phyloP scores from a whole-genome alignment of 148 eudicot genomes.

The Spergularia marina region DNA sequence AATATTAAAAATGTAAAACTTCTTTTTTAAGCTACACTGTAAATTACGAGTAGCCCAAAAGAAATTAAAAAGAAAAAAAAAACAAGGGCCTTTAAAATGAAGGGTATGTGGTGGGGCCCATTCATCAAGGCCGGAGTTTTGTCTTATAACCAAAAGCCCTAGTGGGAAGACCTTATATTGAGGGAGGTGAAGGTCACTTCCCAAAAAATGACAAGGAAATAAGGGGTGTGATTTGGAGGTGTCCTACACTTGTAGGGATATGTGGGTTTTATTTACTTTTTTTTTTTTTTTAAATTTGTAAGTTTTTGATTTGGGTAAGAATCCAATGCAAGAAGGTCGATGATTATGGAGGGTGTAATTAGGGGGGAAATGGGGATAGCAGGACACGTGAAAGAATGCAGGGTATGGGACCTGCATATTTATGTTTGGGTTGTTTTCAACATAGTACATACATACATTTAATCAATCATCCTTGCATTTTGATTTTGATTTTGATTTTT shows the following conservation, averaged over 20 bases:
- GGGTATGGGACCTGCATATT: constrained; percentile 52
- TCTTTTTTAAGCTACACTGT: constrained; percentile 13
- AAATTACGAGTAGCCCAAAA: background rate
- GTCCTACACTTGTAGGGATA: constrained; percentile 35
- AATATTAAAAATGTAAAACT: background rate
- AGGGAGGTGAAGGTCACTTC: constrained; percentile 35
- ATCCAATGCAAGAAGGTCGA: constrained; percentile 21
- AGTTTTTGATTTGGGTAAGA: constrained; percentile 5
- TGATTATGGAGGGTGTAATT: constrained; percentile 38
- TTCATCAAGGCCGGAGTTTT: constrained; percentile 45
- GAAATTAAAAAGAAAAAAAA: background rate
- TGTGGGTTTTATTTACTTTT: background rate
- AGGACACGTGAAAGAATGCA: constrained; percentile 85
- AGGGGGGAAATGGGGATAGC: constrained; percentile 33
- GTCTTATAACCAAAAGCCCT: constrained; percentile 40
- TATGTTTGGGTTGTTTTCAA: constrained; percentile 20
- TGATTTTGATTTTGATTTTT: background rate
- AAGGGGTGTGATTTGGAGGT: constrained; percentile 35
- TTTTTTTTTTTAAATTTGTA: background rate
- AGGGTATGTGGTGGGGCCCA: constrained; percentile 23
- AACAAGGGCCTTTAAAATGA: background rate
- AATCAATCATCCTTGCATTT: background rate
- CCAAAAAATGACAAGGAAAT: constrained; percentile 36
- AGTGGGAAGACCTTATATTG: constrained; percentile 15
- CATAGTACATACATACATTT: constrained; percentile 11